Percentiles rank a stretch among this genome's conserved stretches.
Conservation (phyloP, 2,329 filamentous ascomycete species). For the Verticillium nubilum region DNA sequence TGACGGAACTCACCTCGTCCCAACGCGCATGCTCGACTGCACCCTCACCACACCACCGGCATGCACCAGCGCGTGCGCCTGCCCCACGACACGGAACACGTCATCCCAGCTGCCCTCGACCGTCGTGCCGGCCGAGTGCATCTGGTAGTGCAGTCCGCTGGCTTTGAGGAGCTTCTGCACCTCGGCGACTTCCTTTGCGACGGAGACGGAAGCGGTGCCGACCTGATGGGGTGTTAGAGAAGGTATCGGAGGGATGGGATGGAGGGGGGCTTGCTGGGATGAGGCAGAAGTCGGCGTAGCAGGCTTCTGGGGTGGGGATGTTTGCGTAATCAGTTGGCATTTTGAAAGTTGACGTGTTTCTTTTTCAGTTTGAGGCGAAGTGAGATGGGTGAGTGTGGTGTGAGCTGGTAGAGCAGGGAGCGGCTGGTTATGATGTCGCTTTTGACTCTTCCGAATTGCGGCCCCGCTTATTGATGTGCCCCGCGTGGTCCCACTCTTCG, state of each 20-base stretch:
- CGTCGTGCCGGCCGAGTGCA: slow-evolving; percentile 93
- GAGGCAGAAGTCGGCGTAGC: slow-evolving; percentile 87
- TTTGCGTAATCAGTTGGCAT: slow-evolving; percentile 37
- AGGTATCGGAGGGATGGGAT: background rate
- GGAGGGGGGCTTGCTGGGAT: slow-evolving; percentile 58
- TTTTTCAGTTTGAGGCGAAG: too few species aligned
- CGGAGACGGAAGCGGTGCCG: slow-evolving; percentile 71
- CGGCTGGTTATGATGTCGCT: too few species aligned
- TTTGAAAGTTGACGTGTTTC: background rate
- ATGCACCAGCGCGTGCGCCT: slow-evolving; percentile 76
- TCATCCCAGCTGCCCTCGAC: slow-evolving; percentile 89
- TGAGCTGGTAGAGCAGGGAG: too few species aligned
- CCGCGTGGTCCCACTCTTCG: too few species aligned
- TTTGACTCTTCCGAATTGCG: too few species aligned
- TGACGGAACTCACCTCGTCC: slow-evolving; percentile 57
- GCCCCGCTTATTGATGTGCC: too few species aligned
- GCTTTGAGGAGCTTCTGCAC: slow-evolving; percentile 80
- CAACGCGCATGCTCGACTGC: slow-evolving; percentile 83
- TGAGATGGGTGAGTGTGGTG: background rate
- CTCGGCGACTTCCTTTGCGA: slow-evolving; percentile 78
- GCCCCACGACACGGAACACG: slow-evolving; percentile 80
- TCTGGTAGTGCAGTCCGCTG: slow-evolving; percentile 75
- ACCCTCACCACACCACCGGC: slow-evolving; percentile 72
- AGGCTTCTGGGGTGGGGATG: slow-evolving; percentile 63
- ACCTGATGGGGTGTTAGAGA: slow-evolving; percentile 43